phyloP scores from a whole-genome alignment of 805 yeast species.

The Debaryomyces tyrocola region DNA sequence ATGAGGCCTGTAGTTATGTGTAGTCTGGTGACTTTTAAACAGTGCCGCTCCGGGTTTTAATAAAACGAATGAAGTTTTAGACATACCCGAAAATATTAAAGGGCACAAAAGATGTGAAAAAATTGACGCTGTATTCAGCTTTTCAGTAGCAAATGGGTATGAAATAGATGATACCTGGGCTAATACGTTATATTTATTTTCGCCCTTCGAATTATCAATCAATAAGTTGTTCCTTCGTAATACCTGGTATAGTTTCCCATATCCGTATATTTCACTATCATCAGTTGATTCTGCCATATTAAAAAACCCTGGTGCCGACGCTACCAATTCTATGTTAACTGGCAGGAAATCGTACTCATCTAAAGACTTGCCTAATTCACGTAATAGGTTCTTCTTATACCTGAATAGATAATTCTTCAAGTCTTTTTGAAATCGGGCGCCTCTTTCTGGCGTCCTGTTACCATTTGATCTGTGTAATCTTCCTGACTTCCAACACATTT shows the following conservation, averaged over 20 bases:
- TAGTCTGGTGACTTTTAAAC: constrained; percentile 19
- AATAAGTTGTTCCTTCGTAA: constrained; percentile 35
- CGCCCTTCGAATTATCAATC: constrained; percentile 10
- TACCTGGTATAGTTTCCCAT: constrained; percentile 45
- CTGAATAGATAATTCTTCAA: constrained; percentile 44
- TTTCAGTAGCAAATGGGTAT: constrained; percentile 34
- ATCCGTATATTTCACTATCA: constrained; percentile 42
- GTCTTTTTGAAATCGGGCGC: constrained; percentile 43
- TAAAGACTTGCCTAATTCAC: constrained; percentile 27
- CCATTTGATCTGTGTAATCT: constrained; percentile 16
- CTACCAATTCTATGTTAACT: constrained; percentile 53
- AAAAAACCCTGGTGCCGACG: constrained; percentile 52
- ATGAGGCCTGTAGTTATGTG: constrained; percentile 29
- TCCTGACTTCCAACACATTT: constrained; percentile 67
- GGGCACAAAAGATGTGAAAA: constrained; percentile 52
- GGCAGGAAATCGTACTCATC: constrained; percentile 42
- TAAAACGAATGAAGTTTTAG: constrained; percentile 17
- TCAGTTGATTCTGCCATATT: constrained; percentile 10
- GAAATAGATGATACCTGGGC: constrained; percentile 53
- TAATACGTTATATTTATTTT: constrained; percentile 27
- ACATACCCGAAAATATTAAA: constrained; percentile 31
- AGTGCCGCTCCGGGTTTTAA: constrained; percentile 25
- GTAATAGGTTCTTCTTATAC: constrained; percentile 35
- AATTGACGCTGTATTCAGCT: constrained; percentile 34
- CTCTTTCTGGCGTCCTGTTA: constrained; percentile 7